Evolutionary conservation across 805 yeast species (phyloP).

Genomic region (Ogataea philodendri): DNA sequence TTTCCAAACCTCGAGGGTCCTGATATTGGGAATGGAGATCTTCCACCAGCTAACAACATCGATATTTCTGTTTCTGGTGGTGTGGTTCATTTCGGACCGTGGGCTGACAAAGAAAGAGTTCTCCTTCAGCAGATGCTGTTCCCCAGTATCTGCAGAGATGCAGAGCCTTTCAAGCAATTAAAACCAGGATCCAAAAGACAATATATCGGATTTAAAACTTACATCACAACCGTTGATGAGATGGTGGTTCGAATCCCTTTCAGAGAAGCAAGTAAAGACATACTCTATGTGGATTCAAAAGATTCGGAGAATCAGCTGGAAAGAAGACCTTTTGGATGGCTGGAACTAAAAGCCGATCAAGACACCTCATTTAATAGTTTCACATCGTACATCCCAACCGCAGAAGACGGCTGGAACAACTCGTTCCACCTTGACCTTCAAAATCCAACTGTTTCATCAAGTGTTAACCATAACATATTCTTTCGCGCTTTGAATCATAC

Average conservation of each 20-base stretch:
- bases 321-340: conserved; percentile 85
- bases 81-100: conserved; percentile 84
- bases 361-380: conserved; percentile 49
- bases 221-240: conserved; percentile 62
- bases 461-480: conserved; percentile 85
- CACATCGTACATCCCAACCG: conserved; percentile 52
- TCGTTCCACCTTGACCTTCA: conserved; percentile 43
- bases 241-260: conserved; percentile 73
- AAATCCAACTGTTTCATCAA: conserved; percentile 66
- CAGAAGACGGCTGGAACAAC: conserved; percentile 54
- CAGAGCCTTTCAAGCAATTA: conserved; percentile 37
- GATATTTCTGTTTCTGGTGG: conserved; percentile 59
- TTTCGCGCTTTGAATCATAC: conserved; percentile 59
- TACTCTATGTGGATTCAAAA: conserved; percentile 24
- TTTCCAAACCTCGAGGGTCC: conserved; percentile 38
- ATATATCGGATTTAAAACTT: conserved; percentile 54
- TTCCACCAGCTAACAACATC: conserved; percentile 59
- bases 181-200: conserved; percentile 52
- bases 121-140: conserved; percentile 62
- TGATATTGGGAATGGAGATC: conserved; percentile 58
- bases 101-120: conserved; percentile 86
- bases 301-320: conserved; percentile 12
- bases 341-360: conserved; percentile 63
- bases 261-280: conserved; percentile 79
- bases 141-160: conserved; percentile 64